Evolutionary conservation across 2,329 filamentous ascomycete species (phyloP).

Genomic region (Stagonosporopsis vannaccii): DNA sequence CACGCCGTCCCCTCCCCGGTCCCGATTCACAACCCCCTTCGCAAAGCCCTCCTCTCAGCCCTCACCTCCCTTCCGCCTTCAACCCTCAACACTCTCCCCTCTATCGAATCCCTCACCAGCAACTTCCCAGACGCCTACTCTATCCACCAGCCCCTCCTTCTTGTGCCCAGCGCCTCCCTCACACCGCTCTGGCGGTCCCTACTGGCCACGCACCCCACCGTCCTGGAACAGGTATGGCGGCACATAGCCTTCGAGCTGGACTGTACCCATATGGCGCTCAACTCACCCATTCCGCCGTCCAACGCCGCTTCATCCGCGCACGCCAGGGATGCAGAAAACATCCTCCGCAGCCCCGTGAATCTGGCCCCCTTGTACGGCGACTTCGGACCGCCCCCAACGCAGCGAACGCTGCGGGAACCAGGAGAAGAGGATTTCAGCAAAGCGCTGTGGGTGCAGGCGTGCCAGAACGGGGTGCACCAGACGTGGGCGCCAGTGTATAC

Average conservation of each 20-base stretch:
- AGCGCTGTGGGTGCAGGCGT: constrained; percentile 80
- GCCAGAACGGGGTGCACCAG: constrained; percentile 78
- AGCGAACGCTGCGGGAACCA: constrained; percentile 31
- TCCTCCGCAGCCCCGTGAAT: constrained; percentile 75
- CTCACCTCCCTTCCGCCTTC: constrained; percentile 21
- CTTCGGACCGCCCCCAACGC: constrained; percentile 66
- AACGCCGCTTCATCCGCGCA: neutral
- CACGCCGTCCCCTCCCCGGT: neutral
- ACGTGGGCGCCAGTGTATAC: constrained; percentile 89
- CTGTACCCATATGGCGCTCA: constrained; percentile 65
- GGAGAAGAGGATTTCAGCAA: constrained; percentile 62
- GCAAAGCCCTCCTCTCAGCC: constrained; percentile 29
- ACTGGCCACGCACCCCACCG: constrained; percentile 28
- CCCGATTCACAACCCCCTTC: constrained; percentile 29
- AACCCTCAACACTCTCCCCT: constrained; percentile 25
- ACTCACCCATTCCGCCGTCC: constrained; percentile 61
- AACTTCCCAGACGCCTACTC: constrained; percentile 56
- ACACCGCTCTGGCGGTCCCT: constrained; percentile 17
- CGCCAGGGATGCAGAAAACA: constrained; percentile 59
- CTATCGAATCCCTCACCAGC: constrained; percentile 24
- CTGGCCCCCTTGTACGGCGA: constrained; percentile 75
- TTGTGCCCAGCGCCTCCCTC: constrained; percentile 53
- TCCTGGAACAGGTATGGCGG: constrained; percentile 35
- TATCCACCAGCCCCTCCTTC: constrained; percentile 64
- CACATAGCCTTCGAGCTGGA: constrained; percentile 49